phyloP scores from a whole-genome alignment of 2,329 filamentous ascomycete genomes.

The Fusarium falciforme region DNA sequence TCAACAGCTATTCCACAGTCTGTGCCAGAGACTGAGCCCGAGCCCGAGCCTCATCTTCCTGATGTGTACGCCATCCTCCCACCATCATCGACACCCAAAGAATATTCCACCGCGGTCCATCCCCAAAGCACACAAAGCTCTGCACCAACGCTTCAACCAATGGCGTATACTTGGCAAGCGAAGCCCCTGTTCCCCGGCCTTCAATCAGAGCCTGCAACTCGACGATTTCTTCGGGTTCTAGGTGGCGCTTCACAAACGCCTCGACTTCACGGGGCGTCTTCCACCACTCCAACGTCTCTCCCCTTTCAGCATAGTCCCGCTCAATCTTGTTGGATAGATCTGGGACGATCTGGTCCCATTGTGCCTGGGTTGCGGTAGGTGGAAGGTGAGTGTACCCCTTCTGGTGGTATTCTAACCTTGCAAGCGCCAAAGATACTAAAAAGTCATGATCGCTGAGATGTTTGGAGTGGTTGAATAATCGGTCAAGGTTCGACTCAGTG shows the following conservation, averaged over 20 bases:
- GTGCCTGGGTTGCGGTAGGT: not conserved
- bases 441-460: conserved; percentile 36
- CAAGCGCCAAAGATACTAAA: conserved; percentile 32
- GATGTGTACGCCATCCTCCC: conserved; percentile 26
- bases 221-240: conserved; percentile 23
- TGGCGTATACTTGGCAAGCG: conserved; percentile 20
- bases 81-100: conserved; percentile 35
- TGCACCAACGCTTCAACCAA: conserved; percentile 34
- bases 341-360: not conserved
- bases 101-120: conserved; percentile 41
- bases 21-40: not conserved
- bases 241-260: conserved; percentile 28
- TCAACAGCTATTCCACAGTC: not conserved
- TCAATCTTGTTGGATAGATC: conserved; percentile 20
- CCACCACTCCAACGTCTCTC: conserved; percentile 37
- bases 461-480: conserved; percentile 39
- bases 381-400: conserved; percentile 34
- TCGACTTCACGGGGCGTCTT: conserved; percentile 37
- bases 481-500: conserved; percentile 19
- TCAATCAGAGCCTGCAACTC: conserved; percentile 36
- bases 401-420: conserved; percentile 35
- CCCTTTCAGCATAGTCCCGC: conserved; percentile 25
- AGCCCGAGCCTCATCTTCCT: not conserved
- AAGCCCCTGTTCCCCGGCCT: conserved; percentile 26
- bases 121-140: conserved; percentile 42